Evolutionary conservation across 2,329 filamentous ascomycete species (phyloP).

Genomic region (Alternaria dauci): DNA sequence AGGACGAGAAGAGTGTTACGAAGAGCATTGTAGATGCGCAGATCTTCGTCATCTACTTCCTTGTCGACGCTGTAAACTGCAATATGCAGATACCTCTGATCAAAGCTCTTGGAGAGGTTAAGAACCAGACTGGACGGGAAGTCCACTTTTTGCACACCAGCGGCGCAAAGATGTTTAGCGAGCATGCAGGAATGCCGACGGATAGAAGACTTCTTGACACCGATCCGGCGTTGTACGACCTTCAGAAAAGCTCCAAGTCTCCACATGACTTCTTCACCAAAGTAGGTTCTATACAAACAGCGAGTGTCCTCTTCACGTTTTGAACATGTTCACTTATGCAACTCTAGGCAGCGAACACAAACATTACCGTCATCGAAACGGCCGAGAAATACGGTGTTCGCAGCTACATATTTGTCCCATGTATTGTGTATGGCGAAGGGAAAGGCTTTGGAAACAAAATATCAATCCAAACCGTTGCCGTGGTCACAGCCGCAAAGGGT

Average conservation of each 20-base stretch:
- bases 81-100: conserved; percentile 54
- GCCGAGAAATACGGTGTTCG: conserved; percentile 55
- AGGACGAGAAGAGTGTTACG: conserved; percentile 48
- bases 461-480: conserved; percentile 61
- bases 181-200: conserved; percentile 55
- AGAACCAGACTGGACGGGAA: conserved; percentile 50
- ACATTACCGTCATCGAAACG: conserved; percentile 56
- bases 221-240: conserved; percentile 54
- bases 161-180: conserved; percentile 63
- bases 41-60: conserved; percentile 60
- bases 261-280: conserved; percentile 7
- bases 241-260: conserved; percentile 50
- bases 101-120: conserved; percentile 57
- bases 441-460: conserved; percentile 61
- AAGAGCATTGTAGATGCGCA: conserved; percentile 52
- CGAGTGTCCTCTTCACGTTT: too few species aligned
- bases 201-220: conserved; percentile 56
- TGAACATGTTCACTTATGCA: not conserved
- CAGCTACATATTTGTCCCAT: conserved; percentile 63
- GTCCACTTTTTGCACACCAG: conserved; percentile 63
- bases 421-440: conserved; percentile 61
- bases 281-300: not conserved
- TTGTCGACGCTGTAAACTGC: conserved; percentile 54
- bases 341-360: conserved; percentile 53
- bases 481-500: conserved; percentile 58